phyloP scores from a whole-genome alignment of 1,284 basidiomycete genomes.

The Ustilago shanxiensis region DNA sequence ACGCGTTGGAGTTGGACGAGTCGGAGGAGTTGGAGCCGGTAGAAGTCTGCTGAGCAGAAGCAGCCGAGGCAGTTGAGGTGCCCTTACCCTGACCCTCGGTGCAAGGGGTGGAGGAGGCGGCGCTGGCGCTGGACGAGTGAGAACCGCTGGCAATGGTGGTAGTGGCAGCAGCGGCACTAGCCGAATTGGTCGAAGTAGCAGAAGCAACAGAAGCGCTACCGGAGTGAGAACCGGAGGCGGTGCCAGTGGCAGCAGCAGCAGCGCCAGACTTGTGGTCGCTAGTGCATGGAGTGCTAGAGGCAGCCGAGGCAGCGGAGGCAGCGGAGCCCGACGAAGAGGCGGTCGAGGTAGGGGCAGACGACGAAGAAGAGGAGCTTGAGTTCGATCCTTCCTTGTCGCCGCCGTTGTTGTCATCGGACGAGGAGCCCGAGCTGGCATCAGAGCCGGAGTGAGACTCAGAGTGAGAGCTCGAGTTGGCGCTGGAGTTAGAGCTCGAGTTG shows the following conservation, averaged over 20 bases:
- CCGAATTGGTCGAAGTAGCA: slow-evolving; percentile 8
- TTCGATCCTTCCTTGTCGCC: slow-evolving; percentile 1
- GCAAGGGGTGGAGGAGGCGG: slow-evolving; percentile 10
- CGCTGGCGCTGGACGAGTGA: not conserved
- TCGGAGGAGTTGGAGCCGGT: slow-evolving; percentile 9
- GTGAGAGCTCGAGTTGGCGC: slow-evolving; percentile 17
- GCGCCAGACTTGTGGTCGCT: slow-evolving; percentile 21
- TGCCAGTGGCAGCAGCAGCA: slow-evolving; percentile 7
- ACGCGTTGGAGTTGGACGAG: slow-evolving; percentile 1
- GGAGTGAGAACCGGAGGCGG: slow-evolving; percentile 5
- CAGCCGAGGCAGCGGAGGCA: slow-evolving; percentile 13
- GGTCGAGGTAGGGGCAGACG: slow-evolving; percentile 30
- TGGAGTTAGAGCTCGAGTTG: not conserved
- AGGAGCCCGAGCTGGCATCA: slow-evolving; percentile 17
- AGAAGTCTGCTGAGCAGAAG: slow-evolving; percentile 17
- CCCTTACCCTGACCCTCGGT: slow-evolving; percentile 5
- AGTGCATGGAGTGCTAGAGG: slow-evolving; percentile 30
- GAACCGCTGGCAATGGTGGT: slow-evolving; percentile 14
- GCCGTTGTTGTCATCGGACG: not conserved
- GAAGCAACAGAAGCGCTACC: slow-evolving; percentile 7
- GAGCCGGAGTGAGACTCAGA: slow-evolving; percentile 14
- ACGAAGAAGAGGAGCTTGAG: slow-evolving; percentile 10
- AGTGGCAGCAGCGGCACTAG: slow-evolving; percentile 13
- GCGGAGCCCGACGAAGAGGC: slow-evolving; percentile 21
- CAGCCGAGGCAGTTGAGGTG: slow-evolving; percentile 15